A percentile compares a stretch with the other conserved stretches of the same genome.
phyloP scores from a whole-genome alignment of 2,329 filamentous ascomycete species.

The Diaporthe velutina region DNA sequence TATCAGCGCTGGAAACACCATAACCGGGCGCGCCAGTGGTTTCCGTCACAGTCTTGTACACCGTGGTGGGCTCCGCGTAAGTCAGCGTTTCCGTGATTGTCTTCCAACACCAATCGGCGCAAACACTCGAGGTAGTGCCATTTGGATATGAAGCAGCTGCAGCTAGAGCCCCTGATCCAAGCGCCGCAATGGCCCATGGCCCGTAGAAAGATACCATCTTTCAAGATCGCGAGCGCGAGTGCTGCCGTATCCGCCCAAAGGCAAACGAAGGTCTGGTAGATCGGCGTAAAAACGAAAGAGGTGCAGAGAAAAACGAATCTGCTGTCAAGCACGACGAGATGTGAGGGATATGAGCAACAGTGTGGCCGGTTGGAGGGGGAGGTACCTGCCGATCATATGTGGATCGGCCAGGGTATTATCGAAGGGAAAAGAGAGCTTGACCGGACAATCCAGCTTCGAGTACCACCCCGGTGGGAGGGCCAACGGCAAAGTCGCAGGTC shows the following conservation, averaged over 20 bases:
- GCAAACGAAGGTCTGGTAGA: slow-evolving; percentile 36
- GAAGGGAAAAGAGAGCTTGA: slow-evolving; percentile 24
- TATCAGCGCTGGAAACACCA: not conserved
- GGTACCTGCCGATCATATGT: slow-evolving; percentile 35
- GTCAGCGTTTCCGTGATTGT: slow-evolving; percentile 21
- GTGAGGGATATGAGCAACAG: slow-evolving; percentile 27
- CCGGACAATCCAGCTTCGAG: slow-evolving; percentile 30
- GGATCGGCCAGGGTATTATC: slow-evolving; percentile 30
- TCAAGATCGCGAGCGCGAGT: slow-evolving; percentile 15
- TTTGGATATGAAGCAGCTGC: slow-evolving; percentile 26
- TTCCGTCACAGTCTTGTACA: slow-evolving; percentile 17
- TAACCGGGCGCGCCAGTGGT: not conserved
- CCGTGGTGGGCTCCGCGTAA: slow-evolving; percentile 17
- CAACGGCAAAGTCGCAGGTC: slow-evolving; percentile 29
- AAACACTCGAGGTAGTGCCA: slow-evolving; percentile 25
- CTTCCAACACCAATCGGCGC: slow-evolving; percentile 37
- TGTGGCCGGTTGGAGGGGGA: not conserved
- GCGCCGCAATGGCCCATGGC: slow-evolving; percentile 29
- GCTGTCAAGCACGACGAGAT: slow-evolving; percentile 32
- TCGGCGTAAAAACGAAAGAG: slow-evolving; percentile 32
- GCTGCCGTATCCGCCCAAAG: slow-evolving; percentile 25
- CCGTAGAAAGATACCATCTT: slow-evolving; percentile 38
- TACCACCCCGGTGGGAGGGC: slow-evolving; percentile 22
- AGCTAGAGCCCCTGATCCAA: slow-evolving; percentile 32
- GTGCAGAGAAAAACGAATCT: slow-evolving; percentile 33